Percentiles rank a stretch among this genome's conserved stretches.
These are phyloP conservation scores for Amesomyces nigricolor DNA, from an alignment of 2,329 filamentous ascomycete genomes.

Conservation along the genomic window DNA sequence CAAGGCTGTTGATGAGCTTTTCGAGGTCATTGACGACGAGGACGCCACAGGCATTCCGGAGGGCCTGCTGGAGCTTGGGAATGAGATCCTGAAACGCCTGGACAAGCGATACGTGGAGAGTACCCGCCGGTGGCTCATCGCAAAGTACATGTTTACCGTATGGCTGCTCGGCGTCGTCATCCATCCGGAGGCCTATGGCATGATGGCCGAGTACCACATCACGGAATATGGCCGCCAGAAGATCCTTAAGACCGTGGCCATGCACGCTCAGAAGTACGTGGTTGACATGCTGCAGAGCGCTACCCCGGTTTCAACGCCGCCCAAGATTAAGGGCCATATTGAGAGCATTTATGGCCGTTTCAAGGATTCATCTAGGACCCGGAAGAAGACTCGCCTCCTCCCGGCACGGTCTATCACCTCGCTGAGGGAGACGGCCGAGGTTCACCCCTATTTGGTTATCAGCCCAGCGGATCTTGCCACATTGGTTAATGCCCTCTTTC, in stretches of 20 bases:
- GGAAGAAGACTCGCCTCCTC: conserved; percentile 53
- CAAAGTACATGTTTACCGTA: conserved; percentile 85
- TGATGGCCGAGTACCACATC: conserved; percentile 86
- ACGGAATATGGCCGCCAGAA: conserved; percentile 84
- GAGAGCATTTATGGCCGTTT: conserved; percentile 66
- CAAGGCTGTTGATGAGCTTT: conserved; percentile 71
- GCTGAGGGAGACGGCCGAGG: conserved; percentile 68
- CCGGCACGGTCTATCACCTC: conserved; percentile 68
- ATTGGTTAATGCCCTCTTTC: conserved; percentile 77
- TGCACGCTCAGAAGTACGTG: conserved; percentile 72
- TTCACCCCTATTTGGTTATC: conserved; percentile 73
- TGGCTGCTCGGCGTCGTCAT: conserved; percentile 80
- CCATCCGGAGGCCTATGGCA: conserved; percentile 74
- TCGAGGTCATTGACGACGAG: conserved; percentile 79
- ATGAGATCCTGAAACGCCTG: conserved; percentile 73
- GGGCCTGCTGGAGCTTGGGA: conserved; percentile 76
- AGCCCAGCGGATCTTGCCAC: conserved; percentile 75
- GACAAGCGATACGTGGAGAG: conserved; percentile 65
- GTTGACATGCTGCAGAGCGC: conserved; percentile 69
- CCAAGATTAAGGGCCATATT: conserved; percentile 61
- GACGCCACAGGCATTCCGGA: conserved; percentile 80
- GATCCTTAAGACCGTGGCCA: conserved; percentile 71
- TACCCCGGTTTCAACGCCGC: conserved; percentile 57
- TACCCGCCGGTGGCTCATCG: conserved; percentile 78
- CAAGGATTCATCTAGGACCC: conserved; percentile 44